Percentiles rank a stretch among this genome's conserved stretches.
Evolutionary conservation across 768 basidiomycete species (phyloP).

Genomic region (Calocybe cyanea): DNA sequence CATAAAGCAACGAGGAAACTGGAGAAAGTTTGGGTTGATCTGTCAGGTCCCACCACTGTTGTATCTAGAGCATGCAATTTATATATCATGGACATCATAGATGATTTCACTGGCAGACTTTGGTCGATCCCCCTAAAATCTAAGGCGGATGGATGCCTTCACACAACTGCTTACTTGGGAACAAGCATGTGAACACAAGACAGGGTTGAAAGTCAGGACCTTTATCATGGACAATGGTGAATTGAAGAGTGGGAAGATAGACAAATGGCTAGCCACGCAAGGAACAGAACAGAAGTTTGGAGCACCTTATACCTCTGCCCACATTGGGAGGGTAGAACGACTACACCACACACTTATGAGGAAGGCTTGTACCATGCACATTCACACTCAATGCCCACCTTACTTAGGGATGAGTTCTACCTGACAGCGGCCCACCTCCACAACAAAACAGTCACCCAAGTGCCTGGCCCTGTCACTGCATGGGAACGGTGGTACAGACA

Average conservation of each 20-base stretch:
- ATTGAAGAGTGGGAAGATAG: slow-evolving; percentile 12
- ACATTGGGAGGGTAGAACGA: slow-evolving; percentile 31
- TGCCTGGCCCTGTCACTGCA: no score
- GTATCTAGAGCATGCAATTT: neutral
- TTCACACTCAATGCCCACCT: slow-evolving; percentile 16
- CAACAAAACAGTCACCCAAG: neutral
- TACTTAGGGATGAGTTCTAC: slow-evolving; percentile 25
- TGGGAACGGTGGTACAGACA: no score
- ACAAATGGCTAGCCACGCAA: slow-evolving; percentile 8
- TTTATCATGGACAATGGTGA: slow-evolving; percentile 20
- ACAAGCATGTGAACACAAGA: slow-evolving; percentile 17
- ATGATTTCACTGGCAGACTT: neutral
- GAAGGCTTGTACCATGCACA: slow-evolving; percentile 22
- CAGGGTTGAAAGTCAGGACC: slow-evolving; percentile 3
- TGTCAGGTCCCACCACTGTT: neutral
- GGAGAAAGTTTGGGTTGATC: slow-evolving; percentile 7
- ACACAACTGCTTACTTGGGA: slow-evolving; percentile 25
- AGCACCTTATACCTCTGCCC: slow-evolving; percentile 26
- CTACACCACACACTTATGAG: slow-evolving; percentile 27
- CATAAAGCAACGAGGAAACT: neutral
- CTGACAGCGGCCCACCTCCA: slow-evolving; percentile 15
- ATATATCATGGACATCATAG: neutral
- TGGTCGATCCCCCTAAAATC: slow-evolving; percentile 30
- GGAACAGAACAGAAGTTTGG: slow-evolving; percentile 18
- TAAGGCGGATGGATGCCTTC: slow-evolving; percentile 25